A percentile compares a stretch with the other conserved stretches of the same genome.
These are phyloP conservation scores for Bipolaris sorokiniana DNA, from an alignment of 2,329 filamentous ascomycete species.

Conservation along the genomic window DNA sequence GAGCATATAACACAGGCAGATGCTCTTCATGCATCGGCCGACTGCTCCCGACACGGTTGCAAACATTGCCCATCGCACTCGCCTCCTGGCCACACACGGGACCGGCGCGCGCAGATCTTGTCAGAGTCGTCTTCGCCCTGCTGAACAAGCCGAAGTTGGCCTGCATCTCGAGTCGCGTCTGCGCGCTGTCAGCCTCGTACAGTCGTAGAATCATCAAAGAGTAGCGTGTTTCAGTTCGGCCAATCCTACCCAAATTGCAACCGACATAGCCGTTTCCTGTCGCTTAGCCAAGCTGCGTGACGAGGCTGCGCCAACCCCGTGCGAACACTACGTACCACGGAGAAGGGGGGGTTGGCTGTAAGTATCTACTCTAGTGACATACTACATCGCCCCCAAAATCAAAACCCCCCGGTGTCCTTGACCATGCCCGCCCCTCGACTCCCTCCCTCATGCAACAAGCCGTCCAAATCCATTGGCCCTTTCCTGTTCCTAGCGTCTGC, in stretches of 20 bases:
- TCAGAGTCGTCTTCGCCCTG: slow-evolving; percentile 9
- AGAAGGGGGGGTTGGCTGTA: slow-evolving; percentile 2
- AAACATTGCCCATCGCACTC: neutral
- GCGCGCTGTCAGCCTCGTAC: slow-evolving; percentile 13
- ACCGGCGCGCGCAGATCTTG: slow-evolving; percentile 3
- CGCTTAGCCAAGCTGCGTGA: slow-evolving; percentile 20
- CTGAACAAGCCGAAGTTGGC: neutral
- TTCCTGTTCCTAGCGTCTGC: slow-evolving; percentile 11
- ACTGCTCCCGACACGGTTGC: neutral
- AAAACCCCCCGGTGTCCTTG: slow-evolving; percentile 6
- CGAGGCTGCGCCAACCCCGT: slow-evolving; percentile 7
- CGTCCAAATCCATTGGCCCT: neutral
- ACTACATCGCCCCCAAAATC: neutral
- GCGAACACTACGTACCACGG: neutral
- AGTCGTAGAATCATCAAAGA: slow-evolving; percentile 1
- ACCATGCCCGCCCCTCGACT: neutral
- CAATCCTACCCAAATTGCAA: slow-evolving; percentile 17
- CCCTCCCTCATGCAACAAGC: slow-evolving; percentile 3
- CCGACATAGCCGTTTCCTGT: slow-evolving; percentile 20
- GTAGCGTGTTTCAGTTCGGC: slow-evolving; percentile 32
- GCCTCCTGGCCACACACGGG: neutral
- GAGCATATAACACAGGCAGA: slow-evolving; percentile 7
- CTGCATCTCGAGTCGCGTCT: slow-evolving; percentile 5
- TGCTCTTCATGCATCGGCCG: slow-evolving; percentile 10
- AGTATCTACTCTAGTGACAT: slow-evolving; percentile 8